These are phyloP conservation scores for Citrus hindsii DNA, from an alignment of 345 rosid species.

Conservation along the genomic window DNA sequence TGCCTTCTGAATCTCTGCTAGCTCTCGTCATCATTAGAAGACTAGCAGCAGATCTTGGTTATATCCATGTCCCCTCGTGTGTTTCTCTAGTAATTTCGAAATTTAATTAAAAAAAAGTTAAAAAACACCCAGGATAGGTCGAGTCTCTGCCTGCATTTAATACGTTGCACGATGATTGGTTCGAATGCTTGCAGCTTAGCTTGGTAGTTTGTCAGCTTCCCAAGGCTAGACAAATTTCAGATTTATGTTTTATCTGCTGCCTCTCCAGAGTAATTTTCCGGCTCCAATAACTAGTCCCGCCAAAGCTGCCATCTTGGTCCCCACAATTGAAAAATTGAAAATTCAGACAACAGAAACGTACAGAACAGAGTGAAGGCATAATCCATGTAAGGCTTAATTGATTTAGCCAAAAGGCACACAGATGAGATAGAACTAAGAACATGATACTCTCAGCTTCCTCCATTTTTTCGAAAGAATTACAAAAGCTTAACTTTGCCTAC, in stretches of 20 bases:
- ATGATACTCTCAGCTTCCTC: conserved; percentile 5
- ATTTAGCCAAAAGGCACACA: conserved; percentile 7
- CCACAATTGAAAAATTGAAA: neutral
- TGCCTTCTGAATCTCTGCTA: conserved; percentile 8
- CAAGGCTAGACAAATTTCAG: conserved; percentile 18
- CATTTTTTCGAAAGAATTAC: conserved; percentile 31
- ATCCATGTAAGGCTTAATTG: conserved; percentile 11
- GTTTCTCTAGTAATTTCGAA: conserved; percentile 1
- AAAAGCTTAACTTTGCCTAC: conserved; percentile 23
- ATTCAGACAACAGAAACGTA: neutral
- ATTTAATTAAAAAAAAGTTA: neutral
- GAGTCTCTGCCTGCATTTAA: conserved; percentile 4
- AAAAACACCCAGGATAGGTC: neutral
- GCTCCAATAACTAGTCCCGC: neutral
- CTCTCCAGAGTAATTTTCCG: neutral
- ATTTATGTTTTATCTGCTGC: neutral
- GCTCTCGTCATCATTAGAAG: neutral
- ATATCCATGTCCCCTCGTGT: too few relatives aligned
- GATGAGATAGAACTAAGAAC: neutral
- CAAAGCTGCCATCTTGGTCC: neutral
- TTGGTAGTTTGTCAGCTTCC: conserved; percentile 7
- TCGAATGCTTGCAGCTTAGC: neutral
- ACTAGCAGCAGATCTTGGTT: neutral
- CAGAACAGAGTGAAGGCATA: neutral
- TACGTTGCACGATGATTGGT: neutral